These are phyloP conservation scores for Spencermartinsiella europaea DNA, from an alignment of 805 yeast genomes.

Conservation along the genomic window DNA sequence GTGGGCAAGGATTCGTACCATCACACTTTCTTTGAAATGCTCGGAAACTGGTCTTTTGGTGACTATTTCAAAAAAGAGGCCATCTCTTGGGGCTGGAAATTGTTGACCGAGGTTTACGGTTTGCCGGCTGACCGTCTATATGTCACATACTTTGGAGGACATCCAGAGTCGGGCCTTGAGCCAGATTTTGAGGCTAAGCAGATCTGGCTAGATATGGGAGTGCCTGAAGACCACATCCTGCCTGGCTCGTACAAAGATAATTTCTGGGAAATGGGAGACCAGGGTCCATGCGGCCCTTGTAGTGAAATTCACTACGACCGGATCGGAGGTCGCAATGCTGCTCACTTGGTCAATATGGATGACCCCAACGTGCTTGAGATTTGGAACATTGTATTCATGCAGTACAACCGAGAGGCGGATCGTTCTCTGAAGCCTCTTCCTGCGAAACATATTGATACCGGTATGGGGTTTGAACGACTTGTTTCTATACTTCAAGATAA, in stretches of 20 bases:
- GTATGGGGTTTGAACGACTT: conserved; percentile 97
- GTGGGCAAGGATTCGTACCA: conserved; percentile 98
- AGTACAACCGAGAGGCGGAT: conserved; percentile 91
- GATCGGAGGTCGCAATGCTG: conserved; percentile 96
- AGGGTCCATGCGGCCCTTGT: conserved; percentile 99
- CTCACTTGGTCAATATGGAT: conserved; percentile 85
- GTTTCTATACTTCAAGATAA: conserved; percentile 92
- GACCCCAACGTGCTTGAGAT: conserved; percentile 97
- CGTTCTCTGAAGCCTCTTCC: conserved; percentile 78
- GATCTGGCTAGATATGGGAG: conserved; percentile 83
- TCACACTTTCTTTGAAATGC: conserved; percentile 98
- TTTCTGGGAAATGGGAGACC: conserved; percentile 99
- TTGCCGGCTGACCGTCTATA: conserved; percentile 75
- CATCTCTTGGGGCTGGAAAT: conserved; percentile 81
- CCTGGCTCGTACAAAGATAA: conserved; percentile 90
- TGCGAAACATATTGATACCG: conserved; percentile 94
- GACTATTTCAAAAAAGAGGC: conserved; percentile 97
- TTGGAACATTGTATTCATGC: conserved; percentile 97
- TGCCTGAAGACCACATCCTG: conserved; percentile 83
- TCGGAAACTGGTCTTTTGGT: conserved; percentile 99
- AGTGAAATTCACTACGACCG: conserved; percentile 97
- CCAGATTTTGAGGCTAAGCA: conserved; percentile 93
- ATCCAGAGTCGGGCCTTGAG: conserved; percentile 68
- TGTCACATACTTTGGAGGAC: conserved; percentile 97
- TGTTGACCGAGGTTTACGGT: conserved; percentile 80